A percentile compares a stretch with the other conserved stretches of the same genome.
These are phyloP conservation scores for Candida insectorum DNA, from an alignment of 805 yeast species.

Conservation along the genomic window DNA sequence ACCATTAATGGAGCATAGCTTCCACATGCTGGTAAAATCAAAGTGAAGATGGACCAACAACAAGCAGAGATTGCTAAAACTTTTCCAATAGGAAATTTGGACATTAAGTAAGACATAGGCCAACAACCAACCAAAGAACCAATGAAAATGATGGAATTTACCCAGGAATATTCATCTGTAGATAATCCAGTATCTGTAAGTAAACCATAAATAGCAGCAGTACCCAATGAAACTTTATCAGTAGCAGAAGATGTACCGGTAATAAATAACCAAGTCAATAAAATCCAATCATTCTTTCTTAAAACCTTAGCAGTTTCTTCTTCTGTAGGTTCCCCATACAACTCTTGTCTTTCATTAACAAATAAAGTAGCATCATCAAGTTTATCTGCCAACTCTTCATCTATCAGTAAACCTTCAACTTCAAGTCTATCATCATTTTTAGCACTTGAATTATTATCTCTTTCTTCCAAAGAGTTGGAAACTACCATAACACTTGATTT, in stretches of 20 bases:
- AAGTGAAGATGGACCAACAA: constrained; percentile 14
- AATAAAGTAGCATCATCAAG: constrained; percentile 15
- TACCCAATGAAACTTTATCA: constrained; percentile 16
- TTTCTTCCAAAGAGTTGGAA: background rate
- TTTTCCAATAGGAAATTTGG: constrained; percentile 21
- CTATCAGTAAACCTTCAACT: too few relatives aligned
- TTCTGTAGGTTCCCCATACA: constrained; percentile 12
- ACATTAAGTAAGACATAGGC: constrained; percentile 16
- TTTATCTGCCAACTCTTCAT: background rate
- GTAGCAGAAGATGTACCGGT: constrained; percentile 17
- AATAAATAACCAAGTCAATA: constrained; percentile 14
- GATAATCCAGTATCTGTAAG: constrained; percentile 10
- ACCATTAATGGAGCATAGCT: constrained; percentile 14
- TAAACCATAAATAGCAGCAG: constrained; percentile 19
- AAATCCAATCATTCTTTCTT: constrained; percentile 13
- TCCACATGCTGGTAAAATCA: constrained; percentile 13
- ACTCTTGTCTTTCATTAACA: constrained; percentile 10
- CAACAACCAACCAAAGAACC: constrained; percentile 17
- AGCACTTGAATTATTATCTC: background rate
- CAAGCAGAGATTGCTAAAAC: constrained; percentile 18
- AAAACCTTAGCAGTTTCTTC: constrained; percentile 12
- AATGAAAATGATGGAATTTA: constrained; percentile 15
- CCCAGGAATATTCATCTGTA: constrained; percentile 17
- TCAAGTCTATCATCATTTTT: background rate
- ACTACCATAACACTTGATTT: background rate